Conservation (phyloP, 257 asterid genomes). For the Solanum pimpinellifolium region DNA sequence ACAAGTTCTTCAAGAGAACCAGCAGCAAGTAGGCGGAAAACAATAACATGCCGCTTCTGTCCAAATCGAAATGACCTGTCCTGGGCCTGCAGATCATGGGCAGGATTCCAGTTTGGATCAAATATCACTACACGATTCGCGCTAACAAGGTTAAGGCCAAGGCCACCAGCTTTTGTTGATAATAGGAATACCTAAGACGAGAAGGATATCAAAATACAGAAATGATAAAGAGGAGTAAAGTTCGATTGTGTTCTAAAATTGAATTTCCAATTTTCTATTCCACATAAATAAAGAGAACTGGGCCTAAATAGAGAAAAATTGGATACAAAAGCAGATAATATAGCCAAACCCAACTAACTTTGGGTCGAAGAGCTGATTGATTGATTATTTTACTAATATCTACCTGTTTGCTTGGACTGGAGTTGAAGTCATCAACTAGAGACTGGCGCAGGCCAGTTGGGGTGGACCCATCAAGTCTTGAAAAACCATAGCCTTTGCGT, state of each 20-base stretch:
- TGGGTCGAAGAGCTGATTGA: neutral
- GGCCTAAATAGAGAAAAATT: neutral
- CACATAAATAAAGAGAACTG: neutral
- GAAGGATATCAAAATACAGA: conserved; percentile 1
- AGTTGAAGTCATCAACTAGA: conserved; percentile 82
- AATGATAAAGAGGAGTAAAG: neutral
- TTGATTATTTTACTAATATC: neutral
- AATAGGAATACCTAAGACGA: conserved; percentile 67
- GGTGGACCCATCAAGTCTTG: conserved; percentile 92
- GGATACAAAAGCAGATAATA: neutral
- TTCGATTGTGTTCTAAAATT: neutral
- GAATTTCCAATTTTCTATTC: neutral
- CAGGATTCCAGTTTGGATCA: conserved; percentile 98
- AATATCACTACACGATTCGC: conserved; percentile 93
- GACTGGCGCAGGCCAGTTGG: conserved; percentile 77
- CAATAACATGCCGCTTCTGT: conserved; percentile 83
- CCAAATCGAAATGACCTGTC: conserved; percentile 92
- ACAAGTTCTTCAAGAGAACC: conserved; percentile 96
- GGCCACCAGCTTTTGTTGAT: conserved; percentile 98
- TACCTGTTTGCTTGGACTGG: conserved; percentile 97
- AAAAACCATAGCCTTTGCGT: conserved; percentile 83
- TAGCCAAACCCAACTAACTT: neutral
- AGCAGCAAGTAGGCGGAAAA: conserved; percentile 90
- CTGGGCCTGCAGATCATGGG: conserved; percentile 97
- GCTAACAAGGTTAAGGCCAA: conserved; percentile 85